These are phyloP conservation scores for Stentor roeselii DNA, from an alignment of 73 alveolate genomes.

Conservation along the genomic window DNA sequence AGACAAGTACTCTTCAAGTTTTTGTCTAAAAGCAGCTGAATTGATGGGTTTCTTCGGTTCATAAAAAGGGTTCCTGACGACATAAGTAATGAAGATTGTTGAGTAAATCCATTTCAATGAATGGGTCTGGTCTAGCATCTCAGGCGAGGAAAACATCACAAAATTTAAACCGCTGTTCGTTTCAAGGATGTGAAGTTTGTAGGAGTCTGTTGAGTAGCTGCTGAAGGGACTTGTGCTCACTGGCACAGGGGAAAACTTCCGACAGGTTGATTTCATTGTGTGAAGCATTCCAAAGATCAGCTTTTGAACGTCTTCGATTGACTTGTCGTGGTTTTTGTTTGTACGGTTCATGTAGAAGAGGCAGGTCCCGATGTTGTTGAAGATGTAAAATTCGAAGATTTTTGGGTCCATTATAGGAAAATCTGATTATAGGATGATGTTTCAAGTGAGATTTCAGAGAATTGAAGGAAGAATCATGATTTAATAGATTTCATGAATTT, in stretches of 20 bases:
- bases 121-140: background rate
- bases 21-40: conserved; percentile 22
- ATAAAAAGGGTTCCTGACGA: conserved; percentile 20
- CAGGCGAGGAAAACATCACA: background rate
- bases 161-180: conserved; percentile 11
- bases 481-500: no score
- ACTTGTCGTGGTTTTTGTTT: background rate
- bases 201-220: conserved; percentile 9
- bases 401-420: no score
- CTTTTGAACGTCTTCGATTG: conserved; percentile 2
- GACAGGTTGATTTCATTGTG: conserved; percentile 4
- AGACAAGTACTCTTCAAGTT: background rate
- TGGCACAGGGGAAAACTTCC: conserved; percentile 3
- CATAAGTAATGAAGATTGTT: background rate
- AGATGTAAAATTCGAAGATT: conserved; percentile 8
- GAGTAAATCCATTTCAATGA: conserved; percentile 6
- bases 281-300: conserved; percentile 16
- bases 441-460: no score
- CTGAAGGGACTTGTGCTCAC: background rate
- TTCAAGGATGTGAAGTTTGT: conserved; percentile 2
- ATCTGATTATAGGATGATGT: no score
- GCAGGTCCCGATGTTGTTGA: conserved; percentile 24
- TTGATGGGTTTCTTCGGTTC: conserved; percentile 1
- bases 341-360: background rate
- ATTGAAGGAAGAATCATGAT: no score